Evolutionary conservation across 441 rosid species (phyloP).

Genomic region (Erodium moschatum): DNA sequence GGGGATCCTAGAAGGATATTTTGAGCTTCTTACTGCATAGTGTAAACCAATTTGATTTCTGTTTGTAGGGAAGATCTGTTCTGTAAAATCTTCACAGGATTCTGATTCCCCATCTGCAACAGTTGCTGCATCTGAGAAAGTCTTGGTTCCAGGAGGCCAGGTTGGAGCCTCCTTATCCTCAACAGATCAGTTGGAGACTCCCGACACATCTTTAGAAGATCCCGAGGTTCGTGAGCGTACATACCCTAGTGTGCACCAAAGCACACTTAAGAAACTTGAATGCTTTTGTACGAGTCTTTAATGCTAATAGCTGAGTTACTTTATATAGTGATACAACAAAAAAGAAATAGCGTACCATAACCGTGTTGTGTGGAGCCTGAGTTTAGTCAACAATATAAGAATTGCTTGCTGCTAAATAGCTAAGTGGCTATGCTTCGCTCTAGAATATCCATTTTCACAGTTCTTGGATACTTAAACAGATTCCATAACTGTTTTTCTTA

Average conservation of each 20-base stretch:
- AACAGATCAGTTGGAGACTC: slow-evolving; percentile 36
- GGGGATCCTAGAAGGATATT: neutral
- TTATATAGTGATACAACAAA: neutral
- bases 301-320: neutral
- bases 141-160: slow-evolving; percentile 51
- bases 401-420: slow-evolving; percentile 2
- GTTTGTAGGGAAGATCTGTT: slow-evolving; percentile 52
- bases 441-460: neutral
- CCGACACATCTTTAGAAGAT: slow-evolving; percentile 34
- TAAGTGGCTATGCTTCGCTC: neutral
- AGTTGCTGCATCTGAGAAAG: slow-evolving; percentile 49
- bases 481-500: neutral
- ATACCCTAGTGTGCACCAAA: neutral
- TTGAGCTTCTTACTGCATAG: slow-evolving; percentile 1
- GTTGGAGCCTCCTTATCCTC: slow-evolving; percentile 35
- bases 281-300: neutral
- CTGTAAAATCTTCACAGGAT: slow-evolving; percentile 54
- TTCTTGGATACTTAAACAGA: neutral
- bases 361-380: neutral
- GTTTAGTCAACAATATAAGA: neutral
- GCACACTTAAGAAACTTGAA: slow-evolving; percentile 1
- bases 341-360: neutral
- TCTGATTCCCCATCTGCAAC: slow-evolving; percentile 45
- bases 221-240: slow-evolving; percentile 40
- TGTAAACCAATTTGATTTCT: slow-evolving; percentile 13